Evolutionary conservation across 352 stramenopile genomes (phyloP).

Genomic region (Phytophthora aleatoria): DNA sequence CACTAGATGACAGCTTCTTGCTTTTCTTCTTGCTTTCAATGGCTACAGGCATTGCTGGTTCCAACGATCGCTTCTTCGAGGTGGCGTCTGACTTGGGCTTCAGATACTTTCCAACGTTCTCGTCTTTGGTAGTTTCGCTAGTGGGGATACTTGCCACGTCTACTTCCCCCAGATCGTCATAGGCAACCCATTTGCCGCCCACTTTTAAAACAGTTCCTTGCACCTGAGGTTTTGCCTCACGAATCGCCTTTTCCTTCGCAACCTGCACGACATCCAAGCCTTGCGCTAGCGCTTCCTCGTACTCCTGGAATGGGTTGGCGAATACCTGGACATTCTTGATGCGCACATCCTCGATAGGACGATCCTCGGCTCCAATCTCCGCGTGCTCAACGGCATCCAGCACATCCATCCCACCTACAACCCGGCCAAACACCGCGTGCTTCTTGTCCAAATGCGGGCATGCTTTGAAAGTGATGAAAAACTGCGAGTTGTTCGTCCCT

Average conservation of each 20-base stretch:
- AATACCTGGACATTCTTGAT: conserved; percentile 86
- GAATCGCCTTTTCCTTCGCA: conserved; percentile 53
- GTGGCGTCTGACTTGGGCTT: conserved; percentile 28
- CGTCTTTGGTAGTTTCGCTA: conserved; percentile 46
- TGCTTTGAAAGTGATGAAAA: conserved; percentile 98
- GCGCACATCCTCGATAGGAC: conserved; percentile 80
- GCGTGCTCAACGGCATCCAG: conserved; percentile 84
- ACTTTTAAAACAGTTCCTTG: conserved; percentile 84
- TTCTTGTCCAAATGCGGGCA: conserved; percentile 98
- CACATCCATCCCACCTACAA: conserved; percentile 92
- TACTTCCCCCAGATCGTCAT: conserved; percentile 67
- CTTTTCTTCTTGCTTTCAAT: conserved; percentile 80
- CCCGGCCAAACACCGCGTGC: conserved; percentile 96
- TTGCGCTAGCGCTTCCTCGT: conserved; percentile 61
- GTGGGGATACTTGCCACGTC: conserved; percentile 56
- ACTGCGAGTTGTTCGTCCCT: conserved; percentile 98
- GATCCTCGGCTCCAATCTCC: conserved; percentile 78
- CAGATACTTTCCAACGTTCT: conserved; percentile 77
- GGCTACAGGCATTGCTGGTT: conserved; percentile 39
- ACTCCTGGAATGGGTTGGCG: conserved; percentile 90
- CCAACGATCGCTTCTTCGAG: conserved; percentile 34
- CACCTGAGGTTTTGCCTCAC: conserved; percentile 52
- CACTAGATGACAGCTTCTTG: conserved; percentile 51
- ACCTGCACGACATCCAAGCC: conserved; percentile 64
- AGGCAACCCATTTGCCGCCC: conserved; percentile 77